A percentile compares a stretch with the other conserved stretches of the same genome.
phyloP scores from a whole-genome alignment of 2,329 filamentous ascomycete genomes.

The Knufia petricola region DNA sequence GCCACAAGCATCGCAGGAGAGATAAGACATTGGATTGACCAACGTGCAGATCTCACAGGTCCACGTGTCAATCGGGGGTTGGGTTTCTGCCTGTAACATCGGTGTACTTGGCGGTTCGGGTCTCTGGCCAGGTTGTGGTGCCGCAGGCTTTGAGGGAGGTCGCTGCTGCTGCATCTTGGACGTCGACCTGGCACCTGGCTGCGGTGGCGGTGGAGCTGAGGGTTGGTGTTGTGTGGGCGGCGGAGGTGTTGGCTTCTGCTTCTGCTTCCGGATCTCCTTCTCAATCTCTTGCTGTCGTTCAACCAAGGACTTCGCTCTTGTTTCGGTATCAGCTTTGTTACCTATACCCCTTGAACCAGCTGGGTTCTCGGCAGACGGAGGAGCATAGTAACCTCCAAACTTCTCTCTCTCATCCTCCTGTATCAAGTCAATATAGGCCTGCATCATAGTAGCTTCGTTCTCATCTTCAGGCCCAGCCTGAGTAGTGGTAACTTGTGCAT shows the following conservation, averaged over 20 bases:
- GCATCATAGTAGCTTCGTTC: slow-evolving; percentile 76
- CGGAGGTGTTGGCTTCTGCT: slow-evolving; percentile 16
- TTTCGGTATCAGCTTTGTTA: slow-evolving; percentile 31
- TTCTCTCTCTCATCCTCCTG: slow-evolving; percentile 63
- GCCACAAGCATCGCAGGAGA: slow-evolving; percentile 52
- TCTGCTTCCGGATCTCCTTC: slow-evolving; percentile 8
- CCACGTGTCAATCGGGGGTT: slow-evolving; percentile 39
- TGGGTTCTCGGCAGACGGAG: slow-evolving; percentile 44
- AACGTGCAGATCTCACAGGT: slow-evolving; percentile 53
- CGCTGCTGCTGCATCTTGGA: not conserved
- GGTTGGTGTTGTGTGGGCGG: slow-evolving; percentile 28
- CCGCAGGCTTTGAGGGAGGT: not conserved
- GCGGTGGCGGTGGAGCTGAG: slow-evolving; percentile 40
- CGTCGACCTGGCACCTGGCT: slow-evolving; percentile 22
- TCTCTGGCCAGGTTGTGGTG: not conserved
- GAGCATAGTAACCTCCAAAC: slow-evolving; percentile 48
- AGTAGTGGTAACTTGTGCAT: slow-evolving; percentile 66
- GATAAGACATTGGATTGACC: slow-evolving; percentile 49
- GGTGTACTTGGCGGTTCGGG: not conserved
- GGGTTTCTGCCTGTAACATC: slow-evolving; percentile 15
- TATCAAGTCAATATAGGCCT: slow-evolving; percentile 76
- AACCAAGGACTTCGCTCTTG: slow-evolving; percentile 10
- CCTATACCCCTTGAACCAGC: slow-evolving; percentile 35
- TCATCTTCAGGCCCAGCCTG: slow-evolving; percentile 81
- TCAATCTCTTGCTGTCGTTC: slow-evolving; percentile 15